A percentile compares a stretch with the other conserved stretches of the same genome.
Conservation (phyloP, 1,139 yeast species). For the Nadsonia commutata region DNA sequence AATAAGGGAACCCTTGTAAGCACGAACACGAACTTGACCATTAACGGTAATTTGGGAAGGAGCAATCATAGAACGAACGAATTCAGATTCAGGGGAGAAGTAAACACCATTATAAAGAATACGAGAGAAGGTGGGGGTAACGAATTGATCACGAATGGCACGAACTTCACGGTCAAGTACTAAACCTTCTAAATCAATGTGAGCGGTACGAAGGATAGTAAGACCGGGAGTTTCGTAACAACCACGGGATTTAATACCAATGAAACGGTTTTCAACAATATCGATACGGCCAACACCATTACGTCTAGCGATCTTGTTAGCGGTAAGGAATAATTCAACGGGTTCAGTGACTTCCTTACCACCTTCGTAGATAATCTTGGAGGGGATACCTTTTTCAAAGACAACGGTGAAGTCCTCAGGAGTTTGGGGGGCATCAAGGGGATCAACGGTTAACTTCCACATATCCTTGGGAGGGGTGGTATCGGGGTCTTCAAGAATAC, state of each 20-base stretch:
- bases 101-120: constrained; percentile 92
- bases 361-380: constrained; percentile 54
- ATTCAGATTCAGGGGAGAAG: constrained; percentile 97
- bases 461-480: constrained; percentile 98
- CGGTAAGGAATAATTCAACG: constrained; percentile 81
- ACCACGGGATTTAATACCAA: constrained; percentile 97
- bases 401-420: constrained; percentile 82
- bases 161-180: constrained; percentile 96
- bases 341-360: constrained; percentile 64
- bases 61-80: constrained; percentile 78
- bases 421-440: constrained; percentile 80
- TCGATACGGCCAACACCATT: constrained; percentile 99
- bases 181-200: constrained; percentile 91
- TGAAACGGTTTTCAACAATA: constrained; percentile 96
- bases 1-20: constrained; percentile 77
- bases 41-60: constrained; percentile 93
- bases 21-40: constrained; percentile 87
- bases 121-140: constrained; percentile 82
- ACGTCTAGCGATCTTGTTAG: constrained; percentile 93
- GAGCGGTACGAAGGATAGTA: constrained; percentile 84
- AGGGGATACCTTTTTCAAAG: constrained; percentile 79
- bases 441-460: constrained; percentile 98
- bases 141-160: constrained; percentile 90
- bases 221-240: constrained; percentile 99
- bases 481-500: constrained; percentile 95